Evolutionary conservation across 208 protist genomes (phyloP).

Genomic region (Wallacemonas sp.): DNA sequence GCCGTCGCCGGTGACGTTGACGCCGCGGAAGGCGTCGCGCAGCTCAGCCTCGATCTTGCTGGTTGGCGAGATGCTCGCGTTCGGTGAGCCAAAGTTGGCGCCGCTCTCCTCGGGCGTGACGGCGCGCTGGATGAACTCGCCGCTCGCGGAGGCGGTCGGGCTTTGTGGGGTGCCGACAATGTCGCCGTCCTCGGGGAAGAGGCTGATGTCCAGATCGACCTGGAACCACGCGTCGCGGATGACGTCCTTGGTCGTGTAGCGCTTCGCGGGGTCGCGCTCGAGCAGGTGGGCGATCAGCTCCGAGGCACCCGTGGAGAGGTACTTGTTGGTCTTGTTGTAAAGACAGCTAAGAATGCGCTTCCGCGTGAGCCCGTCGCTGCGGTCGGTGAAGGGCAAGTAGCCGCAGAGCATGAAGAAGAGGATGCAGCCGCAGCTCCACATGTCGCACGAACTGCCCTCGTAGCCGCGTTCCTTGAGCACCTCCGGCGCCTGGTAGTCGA

Average conservation of each 20-base stretch:
- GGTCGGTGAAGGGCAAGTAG: conserved; percentile 96
- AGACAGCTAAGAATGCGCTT: conserved; percentile 83
- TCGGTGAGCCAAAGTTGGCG: conserved; percentile 23
- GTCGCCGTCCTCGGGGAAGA: conserved; percentile 60
- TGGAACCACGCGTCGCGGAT: conserved; percentile 87
- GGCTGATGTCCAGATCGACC: conserved; percentile 54
- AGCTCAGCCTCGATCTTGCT: conserved; percentile 49
- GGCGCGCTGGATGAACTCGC: conserved; percentile 70
- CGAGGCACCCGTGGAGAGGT: conserved; percentile 63
- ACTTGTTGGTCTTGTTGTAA: conserved; percentile 85
- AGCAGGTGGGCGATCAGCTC: conserved; percentile 84
- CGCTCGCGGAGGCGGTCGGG: conserved; percentile 20
- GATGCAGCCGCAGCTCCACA: conserved; percentile 98
- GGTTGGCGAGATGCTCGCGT: conserved; percentile 31
- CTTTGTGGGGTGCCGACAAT: conserved; percentile 27
- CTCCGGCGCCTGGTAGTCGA: conserved; percentile 92
- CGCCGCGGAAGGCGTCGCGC: conserved; percentile 71
- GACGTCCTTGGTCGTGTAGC: conserved; percentile 74
- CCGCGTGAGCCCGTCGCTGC: conserved; percentile 79
- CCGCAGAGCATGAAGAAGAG: conserved; percentile 98
- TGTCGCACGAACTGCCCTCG: conserved; percentile 93
- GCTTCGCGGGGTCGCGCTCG: conserved; percentile 52
- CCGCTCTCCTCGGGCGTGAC: conserved; percentile 45
- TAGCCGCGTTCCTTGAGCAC: conserved; percentile 91
- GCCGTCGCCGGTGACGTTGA: conserved; percentile 80